Conservation (phyloP, 2,329 filamentous ascomycete genomes). For the Fusarium sp. region DNA sequence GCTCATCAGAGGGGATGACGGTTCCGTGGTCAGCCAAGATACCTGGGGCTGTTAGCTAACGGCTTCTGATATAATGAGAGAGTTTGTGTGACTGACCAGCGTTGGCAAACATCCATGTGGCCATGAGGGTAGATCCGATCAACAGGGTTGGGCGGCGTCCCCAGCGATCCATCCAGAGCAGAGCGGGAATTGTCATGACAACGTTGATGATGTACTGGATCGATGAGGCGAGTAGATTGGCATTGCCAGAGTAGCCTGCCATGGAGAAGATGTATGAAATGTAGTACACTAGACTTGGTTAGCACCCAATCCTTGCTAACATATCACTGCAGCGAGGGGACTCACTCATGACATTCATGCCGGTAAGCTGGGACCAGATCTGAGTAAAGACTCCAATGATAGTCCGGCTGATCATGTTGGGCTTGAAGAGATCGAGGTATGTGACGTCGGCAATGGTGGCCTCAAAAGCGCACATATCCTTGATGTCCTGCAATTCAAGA, state of each 20-base stretch:
- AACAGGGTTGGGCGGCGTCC: conserved; percentile 77
- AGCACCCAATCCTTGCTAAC: background rate
- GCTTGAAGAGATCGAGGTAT: conserved; percentile 77
- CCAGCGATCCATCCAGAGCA: conserved; percentile 80
- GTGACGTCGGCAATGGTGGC: conserved; percentile 74
- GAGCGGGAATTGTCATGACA: conserved; percentile 78
- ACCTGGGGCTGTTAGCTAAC: background rate
- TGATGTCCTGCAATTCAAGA: conserved; percentile 78
- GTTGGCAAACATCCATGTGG: conserved; percentile 66
- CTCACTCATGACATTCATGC: conserved; percentile 69
- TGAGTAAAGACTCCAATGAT: conserved; percentile 63
- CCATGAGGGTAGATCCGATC: conserved; percentile 74
- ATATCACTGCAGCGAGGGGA: background rate
- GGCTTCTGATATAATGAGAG: background rate
- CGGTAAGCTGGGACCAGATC: conserved; percentile 67
- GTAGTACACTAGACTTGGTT: conserved; percentile 64
- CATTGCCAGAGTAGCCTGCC: conserved; percentile 56
- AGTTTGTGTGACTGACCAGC: conserved; percentile 49
- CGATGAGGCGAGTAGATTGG: conserved; percentile 64
- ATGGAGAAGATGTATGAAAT: conserved; percentile 59
- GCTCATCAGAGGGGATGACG: conserved; percentile 56
- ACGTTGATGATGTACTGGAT: conserved; percentile 80
- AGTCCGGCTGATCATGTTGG: conserved; percentile 69
- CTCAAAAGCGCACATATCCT: conserved; percentile 79
- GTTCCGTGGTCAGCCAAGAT: conserved; percentile 61